These are phyloP conservation scores for Barbarea vulgaris DNA, from an alignment of 345 rosid genomes.

Conservation along the genomic window DNA sequence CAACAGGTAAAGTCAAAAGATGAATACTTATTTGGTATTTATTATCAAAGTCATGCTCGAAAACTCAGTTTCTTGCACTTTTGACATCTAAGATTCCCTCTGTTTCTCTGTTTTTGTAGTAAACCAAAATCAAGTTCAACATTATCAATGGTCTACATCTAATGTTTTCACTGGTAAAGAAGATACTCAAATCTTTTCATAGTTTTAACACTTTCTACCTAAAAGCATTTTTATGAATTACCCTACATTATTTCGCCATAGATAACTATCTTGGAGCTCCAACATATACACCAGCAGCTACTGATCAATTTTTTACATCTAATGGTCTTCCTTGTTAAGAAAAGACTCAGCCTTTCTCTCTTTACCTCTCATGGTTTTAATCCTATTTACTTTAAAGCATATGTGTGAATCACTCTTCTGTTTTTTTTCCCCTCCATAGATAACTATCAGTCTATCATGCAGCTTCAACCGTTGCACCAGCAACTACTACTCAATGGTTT, in stretches of 20 bases:
- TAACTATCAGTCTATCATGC: not conserved
- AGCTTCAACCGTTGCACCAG: not conserved
- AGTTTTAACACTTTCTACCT: not conserved
- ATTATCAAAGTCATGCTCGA: not conserved
- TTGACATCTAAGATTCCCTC: not conserved
- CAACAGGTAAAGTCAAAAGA: constrained; percentile 13
- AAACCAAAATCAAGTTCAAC: not conserved
- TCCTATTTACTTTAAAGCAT: not conserved
- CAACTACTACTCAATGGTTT: too few relatives aligned
- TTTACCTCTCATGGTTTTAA: too few relatives aligned
- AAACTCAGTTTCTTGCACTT: too few relatives aligned
- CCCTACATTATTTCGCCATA: not conserved
- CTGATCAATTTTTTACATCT: too few relatives aligned
- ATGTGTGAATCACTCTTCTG: too few relatives aligned
- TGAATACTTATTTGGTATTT: too few relatives aligned
- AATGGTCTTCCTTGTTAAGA: too few relatives aligned
- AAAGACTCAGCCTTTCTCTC: too few relatives aligned
- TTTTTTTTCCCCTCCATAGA: not conserved
- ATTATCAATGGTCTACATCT: not conserved
- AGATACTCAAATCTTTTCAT: not conserved
- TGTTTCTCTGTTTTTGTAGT: not conserved
- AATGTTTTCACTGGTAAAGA: not conserved
- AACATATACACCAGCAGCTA: too few relatives aligned
- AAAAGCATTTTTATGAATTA: not conserved
- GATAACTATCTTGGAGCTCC: not conserved